These are phyloP conservation scores for Pythium sukuiense DNA, from an alignment of 352 stramenopile species.

Conservation along the genomic window DNA sequence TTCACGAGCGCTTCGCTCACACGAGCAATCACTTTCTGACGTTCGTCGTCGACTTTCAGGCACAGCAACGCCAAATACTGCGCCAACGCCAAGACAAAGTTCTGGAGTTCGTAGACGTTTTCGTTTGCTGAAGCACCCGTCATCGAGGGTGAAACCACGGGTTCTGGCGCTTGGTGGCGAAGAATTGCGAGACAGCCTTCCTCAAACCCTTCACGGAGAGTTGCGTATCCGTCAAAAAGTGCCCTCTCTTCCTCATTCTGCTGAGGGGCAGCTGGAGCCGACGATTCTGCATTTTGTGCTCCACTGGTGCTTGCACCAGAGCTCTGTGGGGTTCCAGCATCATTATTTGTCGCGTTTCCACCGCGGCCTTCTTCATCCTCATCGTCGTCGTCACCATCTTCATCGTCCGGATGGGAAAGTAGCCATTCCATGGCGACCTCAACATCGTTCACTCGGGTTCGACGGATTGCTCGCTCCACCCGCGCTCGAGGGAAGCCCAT, in stretches of 20 bases:
- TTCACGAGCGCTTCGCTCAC: slow-evolving; percentile 51
- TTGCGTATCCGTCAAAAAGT: slow-evolving; percentile 52
- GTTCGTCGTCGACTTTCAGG: slow-evolving; percentile 56
- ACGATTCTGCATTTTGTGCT: not conserved
- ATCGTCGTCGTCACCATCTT: slow-evolving; percentile 29
- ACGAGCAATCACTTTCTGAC: slow-evolving; percentile 47
- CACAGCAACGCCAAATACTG: slow-evolving; percentile 69
- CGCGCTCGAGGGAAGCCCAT: slow-evolving; percentile 94
- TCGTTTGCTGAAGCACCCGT: not conserved
- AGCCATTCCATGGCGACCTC: slow-evolving; percentile 97
- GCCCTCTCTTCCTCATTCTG: slow-evolving; percentile 45
- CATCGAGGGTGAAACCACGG: not conserved
- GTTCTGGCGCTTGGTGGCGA: slow-evolving; percentile 31
- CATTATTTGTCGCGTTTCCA: not conserved
- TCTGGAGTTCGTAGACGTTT: slow-evolving; percentile 38
- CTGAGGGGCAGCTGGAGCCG: slow-evolving; percentile 13
- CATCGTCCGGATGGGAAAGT: slow-evolving; percentile 84
- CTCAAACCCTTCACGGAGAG: slow-evolving; percentile 63
- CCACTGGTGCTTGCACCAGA: not conserved
- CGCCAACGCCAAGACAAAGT: slow-evolving; percentile 59
- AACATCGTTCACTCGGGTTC: slow-evolving; percentile 89
- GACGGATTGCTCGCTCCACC: slow-evolving; percentile 89
- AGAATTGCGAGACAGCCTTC: slow-evolving; percentile 66
- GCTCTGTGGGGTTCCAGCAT: not conserved
- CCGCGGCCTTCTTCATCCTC: slow-evolving; percentile 24